Percentiles rank a stretch among this genome's conserved stretches.
These are phyloP conservation scores for Podila clonocystis DNA, from an alignment of 192 early-diverging fungal genomes.

Conservation along the genomic window DNA sequence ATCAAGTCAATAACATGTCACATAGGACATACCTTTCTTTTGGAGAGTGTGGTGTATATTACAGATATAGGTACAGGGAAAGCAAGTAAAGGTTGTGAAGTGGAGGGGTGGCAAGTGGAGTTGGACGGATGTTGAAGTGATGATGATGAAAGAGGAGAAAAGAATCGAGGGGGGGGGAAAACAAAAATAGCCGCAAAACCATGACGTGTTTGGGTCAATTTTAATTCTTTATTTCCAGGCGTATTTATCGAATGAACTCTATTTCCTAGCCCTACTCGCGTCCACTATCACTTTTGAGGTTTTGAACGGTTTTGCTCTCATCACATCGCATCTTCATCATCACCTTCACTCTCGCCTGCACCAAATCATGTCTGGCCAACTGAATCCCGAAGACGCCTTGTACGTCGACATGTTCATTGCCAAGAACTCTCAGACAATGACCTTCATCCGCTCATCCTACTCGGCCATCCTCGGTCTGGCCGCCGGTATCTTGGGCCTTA, in stretches of 20 bases:
- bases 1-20: no score
- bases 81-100: not conserved
- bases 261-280: no score
- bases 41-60: no score
- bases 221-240: not conserved
- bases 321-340: not conserved
- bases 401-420: constrained; percentile 62
- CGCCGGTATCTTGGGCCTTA: constrained; percentile 90
- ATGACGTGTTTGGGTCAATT: not conserved
- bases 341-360: not conserved
- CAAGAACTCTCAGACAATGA: constrained; percentile 70
- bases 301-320: no score
- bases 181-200: not conserved
- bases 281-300: no score
- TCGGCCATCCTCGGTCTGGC: constrained; percentile 83
- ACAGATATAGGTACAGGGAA: no score
- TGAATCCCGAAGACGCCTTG: constrained; percentile 51
- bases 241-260: not conserved
- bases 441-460: constrained; percentile 74
- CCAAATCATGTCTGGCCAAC: constrained; percentile 34
- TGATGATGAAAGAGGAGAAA: not conserved
- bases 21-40: no score
- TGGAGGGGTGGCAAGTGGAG: not conserved
- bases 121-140: no score
- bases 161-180: not conserved